Conservation (phyloP, 2,329 filamentous ascomycete genomes). For the Pseudodiploospora longispora region DNA sequence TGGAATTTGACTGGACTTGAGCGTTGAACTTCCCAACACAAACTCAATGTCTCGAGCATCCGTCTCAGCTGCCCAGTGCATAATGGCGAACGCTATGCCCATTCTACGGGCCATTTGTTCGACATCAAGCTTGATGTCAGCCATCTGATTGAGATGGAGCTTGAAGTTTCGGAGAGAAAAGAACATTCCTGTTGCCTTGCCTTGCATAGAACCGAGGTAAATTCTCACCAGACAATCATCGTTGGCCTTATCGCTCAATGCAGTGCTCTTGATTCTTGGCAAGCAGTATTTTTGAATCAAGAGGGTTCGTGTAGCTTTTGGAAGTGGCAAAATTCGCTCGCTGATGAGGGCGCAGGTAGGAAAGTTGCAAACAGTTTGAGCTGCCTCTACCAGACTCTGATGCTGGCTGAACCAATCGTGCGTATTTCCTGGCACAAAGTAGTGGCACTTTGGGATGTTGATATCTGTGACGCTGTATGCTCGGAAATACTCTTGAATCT, state of each 20-base stretch:
- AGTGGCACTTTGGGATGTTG: constrained; percentile 5
- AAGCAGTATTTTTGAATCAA: constrained; percentile 16
- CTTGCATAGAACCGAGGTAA: constrained; percentile 12
- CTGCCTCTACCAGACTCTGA: constrained; percentile 6
- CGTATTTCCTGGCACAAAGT: background rate
- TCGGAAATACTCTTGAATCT: constrained; percentile 2
- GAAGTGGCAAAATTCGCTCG: constrained; percentile 19
- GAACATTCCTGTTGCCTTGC: constrained; percentile 5
- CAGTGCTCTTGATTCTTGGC: constrained; percentile 1
- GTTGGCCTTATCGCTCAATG: constrained; percentile 10
- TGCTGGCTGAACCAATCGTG: constrained; percentile 5
- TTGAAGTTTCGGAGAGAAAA: constrained; percentile 24
- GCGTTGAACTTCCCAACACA: constrained; percentile 17
- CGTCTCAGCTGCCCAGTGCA: constrained; percentile 22
- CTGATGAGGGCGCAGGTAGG: constrained; percentile 14
- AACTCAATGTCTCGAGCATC: constrained; percentile 26
- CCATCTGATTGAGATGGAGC: constrained; percentile 22
- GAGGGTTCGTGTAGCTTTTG: constrained; percentile 8
- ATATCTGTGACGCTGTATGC: background rate
- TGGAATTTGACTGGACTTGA: background rate
- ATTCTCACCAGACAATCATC: constrained; percentile 14
- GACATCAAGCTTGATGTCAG: constrained; percentile 15
- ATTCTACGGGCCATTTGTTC: constrained; percentile 14
- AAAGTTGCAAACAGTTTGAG: constrained; percentile 5
- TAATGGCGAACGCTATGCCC: constrained; percentile 18